Evolutionary conservation across 2,329 filamentous ascomycete genomes (phyloP).

Genomic region (Aspergillus transmontanensis): DNA sequence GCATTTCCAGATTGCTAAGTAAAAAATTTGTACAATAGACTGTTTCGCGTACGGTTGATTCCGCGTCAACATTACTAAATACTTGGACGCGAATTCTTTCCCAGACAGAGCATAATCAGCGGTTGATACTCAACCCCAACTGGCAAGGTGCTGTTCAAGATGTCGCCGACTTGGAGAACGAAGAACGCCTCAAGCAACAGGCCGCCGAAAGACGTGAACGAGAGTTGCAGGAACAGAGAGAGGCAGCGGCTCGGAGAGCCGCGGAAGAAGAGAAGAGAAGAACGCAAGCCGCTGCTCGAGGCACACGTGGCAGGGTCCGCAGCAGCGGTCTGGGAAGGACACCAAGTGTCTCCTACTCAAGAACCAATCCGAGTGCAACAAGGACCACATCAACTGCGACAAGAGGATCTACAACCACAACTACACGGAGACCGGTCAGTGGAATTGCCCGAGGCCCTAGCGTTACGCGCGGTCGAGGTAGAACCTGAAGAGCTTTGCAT

Average conservation of each 20-base stretch:
- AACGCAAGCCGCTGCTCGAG: constrained; percentile 35
- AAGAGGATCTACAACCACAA: constrained; percentile 32
- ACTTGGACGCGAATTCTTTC: constrained; percentile 96
- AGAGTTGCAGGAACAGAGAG: constrained; percentile 77
- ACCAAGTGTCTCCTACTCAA: constrained; percentile 35
- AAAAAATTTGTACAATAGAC: constrained; percentile 55
- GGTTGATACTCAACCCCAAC: constrained; percentile 80
- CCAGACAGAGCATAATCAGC: constrained; percentile 96
- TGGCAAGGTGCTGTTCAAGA: constrained; percentile 92
- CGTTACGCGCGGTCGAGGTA: constrained; percentile 37
- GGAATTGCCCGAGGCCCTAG: constrained; percentile 43
- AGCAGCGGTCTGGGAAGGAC: constrained; percentile 38
- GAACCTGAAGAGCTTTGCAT: constrained; percentile 21
- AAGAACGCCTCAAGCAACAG: constrained; percentile 71
- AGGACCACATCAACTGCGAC: constrained; percentile 34
- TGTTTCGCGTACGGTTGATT: constrained; percentile 80
- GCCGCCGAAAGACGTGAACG: constrained; percentile 74
- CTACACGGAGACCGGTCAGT: constrained; percentile 41
- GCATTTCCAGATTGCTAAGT: not conserved
- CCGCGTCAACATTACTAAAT: constrained; percentile 85
- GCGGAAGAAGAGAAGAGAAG: constrained; percentile 52
- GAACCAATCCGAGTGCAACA: constrained; percentile 26
- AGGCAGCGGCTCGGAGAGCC: constrained; percentile 62
- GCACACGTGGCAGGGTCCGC: constrained; percentile 38
- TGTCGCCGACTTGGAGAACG: constrained; percentile 80